Evolutionary conservation across 352 stramenopile species (phyloP).

Genomic region (Pythium dissotocum): DNA sequence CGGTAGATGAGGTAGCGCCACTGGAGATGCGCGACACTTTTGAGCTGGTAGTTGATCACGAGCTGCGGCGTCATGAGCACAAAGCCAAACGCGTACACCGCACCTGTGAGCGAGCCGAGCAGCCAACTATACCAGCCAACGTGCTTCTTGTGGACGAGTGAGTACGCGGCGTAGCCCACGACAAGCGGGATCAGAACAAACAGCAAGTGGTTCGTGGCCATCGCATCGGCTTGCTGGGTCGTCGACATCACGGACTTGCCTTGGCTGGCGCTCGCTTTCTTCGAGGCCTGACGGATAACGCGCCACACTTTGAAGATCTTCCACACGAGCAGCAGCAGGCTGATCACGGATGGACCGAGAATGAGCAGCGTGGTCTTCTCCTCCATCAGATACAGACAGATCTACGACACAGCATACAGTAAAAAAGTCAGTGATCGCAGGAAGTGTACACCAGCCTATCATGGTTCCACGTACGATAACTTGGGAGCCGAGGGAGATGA

Average conservation of each 20-base stretch:
- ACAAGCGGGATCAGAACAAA: slow-evolving; percentile 77
- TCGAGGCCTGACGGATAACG: slow-evolving; percentile 30
- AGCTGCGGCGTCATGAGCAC: slow-evolving; percentile 92
- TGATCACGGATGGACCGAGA: slow-evolving; percentile 66
- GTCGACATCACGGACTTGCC: slow-evolving; percentile 35
- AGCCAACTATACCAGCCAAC: slow-evolving; percentile 83
- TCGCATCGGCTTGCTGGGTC: slow-evolving; percentile 72
- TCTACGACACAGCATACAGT: too few relatives aligned
- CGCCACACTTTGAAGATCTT: slow-evolving; percentile 81
- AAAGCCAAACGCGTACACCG: slow-evolving; percentile 91
- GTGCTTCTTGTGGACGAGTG: slow-evolving; percentile 82
- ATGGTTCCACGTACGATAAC: slow-evolving; percentile 50
- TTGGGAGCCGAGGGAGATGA: slow-evolving; percentile 94
- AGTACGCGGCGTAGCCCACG: slow-evolving; percentile 79
- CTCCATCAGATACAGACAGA: slow-evolving; percentile 95
- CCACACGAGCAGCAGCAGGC: slow-evolving; percentile 83
- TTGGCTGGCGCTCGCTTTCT: slow-evolving; percentile 17
- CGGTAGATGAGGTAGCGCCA: slow-evolving; percentile 96
- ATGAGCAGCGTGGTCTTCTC: slow-evolving; percentile 95
- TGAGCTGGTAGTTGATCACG: slow-evolving; percentile 93
- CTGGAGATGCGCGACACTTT: slow-evolving; percentile 89
- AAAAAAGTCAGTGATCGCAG: too few relatives aligned
- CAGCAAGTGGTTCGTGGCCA: slow-evolving; percentile 84
- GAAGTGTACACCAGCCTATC: too few relatives aligned
- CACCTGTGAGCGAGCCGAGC: slow-evolving; percentile 83